A percentile compares a stretch with the other conserved stretches of the same genome.
Conservation (phyloP, 805 yeast species). For the Tetrapisispora taiwanensis region DNA sequence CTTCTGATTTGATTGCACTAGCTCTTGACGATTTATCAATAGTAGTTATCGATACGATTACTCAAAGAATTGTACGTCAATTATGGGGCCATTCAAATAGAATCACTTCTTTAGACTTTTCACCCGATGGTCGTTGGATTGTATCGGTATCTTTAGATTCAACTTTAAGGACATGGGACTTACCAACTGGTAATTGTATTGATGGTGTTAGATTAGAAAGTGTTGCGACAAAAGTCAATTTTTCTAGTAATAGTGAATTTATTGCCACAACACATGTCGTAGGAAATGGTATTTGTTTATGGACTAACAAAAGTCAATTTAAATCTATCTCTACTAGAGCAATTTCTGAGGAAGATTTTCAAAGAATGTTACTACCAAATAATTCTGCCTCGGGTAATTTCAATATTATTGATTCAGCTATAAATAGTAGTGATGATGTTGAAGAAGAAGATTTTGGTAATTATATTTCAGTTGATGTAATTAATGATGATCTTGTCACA, state of each 20-base stretch:
- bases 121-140: slow-evolving; percentile 94
- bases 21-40: slow-evolving; percentile 81
- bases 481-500: slow-evolving; percentile 54
- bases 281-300: slow-evolving; percentile 80
- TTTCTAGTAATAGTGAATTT: slow-evolving; percentile 82
- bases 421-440: slow-evolving; percentile 29
- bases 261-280: slow-evolving; percentile 87
- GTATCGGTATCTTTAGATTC: slow-evolving; percentile 75
- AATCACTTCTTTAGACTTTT: slow-evolving; percentile 78
- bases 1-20: slow-evolving; percentile 76
- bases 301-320: slow-evolving; percentile 89
- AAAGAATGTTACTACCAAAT: slow-evolving; percentile 55
- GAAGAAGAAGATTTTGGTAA: slow-evolving; percentile 21
- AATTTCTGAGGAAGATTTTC: slow-evolving; percentile 66
- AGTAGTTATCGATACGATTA: slow-evolving; percentile 69
- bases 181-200: slow-evolving; percentile 93
- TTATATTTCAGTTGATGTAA: slow-evolving; percentile 51
- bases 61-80: slow-evolving; percentile 76
- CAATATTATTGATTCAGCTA: slow-evolving; percentile 67
- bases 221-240: slow-evolving; percentile 71
- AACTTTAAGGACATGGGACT: slow-evolving; percentile 91
- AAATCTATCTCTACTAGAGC: slow-evolving; percentile 64
- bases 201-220: slow-evolving; percentile 74
- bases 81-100: slow-evolving; percentile 84
- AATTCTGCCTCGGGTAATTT: slow-evolving; percentile 70